Base-by-base conservation (phyloP, 2,329 filamentous ascomycete genomes). In the Fusarium decemcellulare region DNA sequence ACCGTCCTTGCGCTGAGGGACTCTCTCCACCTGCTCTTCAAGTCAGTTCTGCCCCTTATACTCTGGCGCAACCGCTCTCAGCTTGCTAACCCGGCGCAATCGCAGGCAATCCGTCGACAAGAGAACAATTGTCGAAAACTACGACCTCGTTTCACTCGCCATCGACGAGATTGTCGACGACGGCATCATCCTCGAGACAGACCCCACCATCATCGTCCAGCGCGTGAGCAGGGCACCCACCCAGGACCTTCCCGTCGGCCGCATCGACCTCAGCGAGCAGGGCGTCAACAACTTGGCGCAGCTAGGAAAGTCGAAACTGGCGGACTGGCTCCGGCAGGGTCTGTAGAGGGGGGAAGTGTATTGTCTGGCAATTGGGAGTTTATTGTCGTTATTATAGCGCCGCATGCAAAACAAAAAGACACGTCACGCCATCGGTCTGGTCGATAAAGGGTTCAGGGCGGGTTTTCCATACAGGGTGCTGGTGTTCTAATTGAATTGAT, bases 81-180 rank as follows among this genome's bases (percentile, higher is more conserved):
- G 37, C 15, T 63, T 18, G 37, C 63, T 61, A 65, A 68, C 62
- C 32, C 16, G 34, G 54, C 65, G 37, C 18, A 34, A 30, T 44
- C 72, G 34, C 72, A 97, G 94, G 82, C 95, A 97, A 87, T 94
- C 94, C 36, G 95, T 97, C 53, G 96, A 99, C 85, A 98, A 98
- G 88, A 92, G 96, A 72, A 98, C 96, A 61, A 94, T 98, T 72
- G 92, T 98, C 77, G 96, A 99, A 83, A 98, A 98, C 88, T 99
- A 98, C 86, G 96, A 98, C 81, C 88, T 98, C 23, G 93, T 98
- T 67, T 93, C 94, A 14, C 89, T 99, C 57, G 93, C 95, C 46
- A 93, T 99, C 70, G 96, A 99, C 81, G 96, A 99, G 82, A 95
- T 97, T 67, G 90, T 97, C 57, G 94, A 97, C 81, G 94, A 97